These are phyloP conservation scores for Saccharomycopsis guyanensis DNA, from an alignment of 805 yeast species.

Conservation along the genomic window DNA sequence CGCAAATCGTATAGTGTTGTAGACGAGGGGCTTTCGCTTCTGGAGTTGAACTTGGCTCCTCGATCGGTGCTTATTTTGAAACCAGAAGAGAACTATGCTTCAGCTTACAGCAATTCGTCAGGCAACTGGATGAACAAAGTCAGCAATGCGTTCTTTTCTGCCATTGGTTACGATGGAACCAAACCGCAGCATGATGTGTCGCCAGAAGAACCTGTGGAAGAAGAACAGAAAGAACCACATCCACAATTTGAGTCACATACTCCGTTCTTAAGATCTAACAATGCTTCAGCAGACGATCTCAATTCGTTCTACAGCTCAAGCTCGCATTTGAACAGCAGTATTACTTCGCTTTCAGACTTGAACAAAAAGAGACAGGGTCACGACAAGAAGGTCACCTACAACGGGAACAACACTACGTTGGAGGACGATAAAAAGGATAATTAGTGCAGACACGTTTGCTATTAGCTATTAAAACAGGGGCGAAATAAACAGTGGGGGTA, in stretches of 20 bases:
- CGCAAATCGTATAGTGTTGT: conserved; percentile 54
- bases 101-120: conserved; percentile 25
- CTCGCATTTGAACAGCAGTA: conserved; percentile 14
- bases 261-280: conserved; percentile 26
- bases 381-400: conserved; percentile 41
- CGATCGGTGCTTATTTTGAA: conserved; percentile 70
- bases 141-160: conserved; percentile 28
- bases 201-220: neutral
- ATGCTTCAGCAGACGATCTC: conserved; percentile 28
- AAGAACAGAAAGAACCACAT: neutral
- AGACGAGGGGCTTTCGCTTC: conserved; percentile 51
- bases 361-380: conserved; percentile 22
- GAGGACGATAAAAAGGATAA: conserved; percentile 38
- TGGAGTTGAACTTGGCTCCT: conserved; percentile 53
- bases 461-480: no score
- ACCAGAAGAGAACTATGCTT: conserved; percentile 37
- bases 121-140: conserved; percentile 29
- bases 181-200: neutral
- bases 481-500: neutral
- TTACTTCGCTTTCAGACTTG: conserved; percentile 12
- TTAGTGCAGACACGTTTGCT: no score
- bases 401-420: conserved; percentile 47
- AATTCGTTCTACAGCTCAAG: conserved; percentile 25
- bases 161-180: conserved; percentile 27
- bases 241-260: conserved; percentile 15